Evolutionary conservation across 2,329 filamentous ascomycete species (phyloP).

Genomic region (Ascochyta viciae-villosae): DNA sequence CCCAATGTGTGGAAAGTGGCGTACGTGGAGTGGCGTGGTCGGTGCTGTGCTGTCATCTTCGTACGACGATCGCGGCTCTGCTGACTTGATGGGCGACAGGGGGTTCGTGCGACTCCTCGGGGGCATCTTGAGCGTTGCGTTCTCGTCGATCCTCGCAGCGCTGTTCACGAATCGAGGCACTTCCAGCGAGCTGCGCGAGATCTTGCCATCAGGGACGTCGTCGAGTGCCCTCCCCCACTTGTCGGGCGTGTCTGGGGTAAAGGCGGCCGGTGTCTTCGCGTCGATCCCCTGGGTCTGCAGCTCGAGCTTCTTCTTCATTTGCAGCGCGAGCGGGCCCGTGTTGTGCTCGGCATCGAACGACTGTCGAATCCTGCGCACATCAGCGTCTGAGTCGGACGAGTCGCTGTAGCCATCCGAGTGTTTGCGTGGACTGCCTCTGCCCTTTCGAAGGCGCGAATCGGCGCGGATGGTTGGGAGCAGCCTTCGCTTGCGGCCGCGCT

Average conservation of each 20-base stretch:
- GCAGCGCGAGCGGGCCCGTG: slow-evolving; percentile 55
- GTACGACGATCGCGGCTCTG: slow-evolving; percentile 49
- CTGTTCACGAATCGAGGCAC: slow-evolving; percentile 30
- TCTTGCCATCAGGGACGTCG: slow-evolving; percentile 26
- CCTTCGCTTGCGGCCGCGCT: slow-evolving; percentile 48
- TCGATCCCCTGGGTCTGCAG: slow-evolving; percentile 50
- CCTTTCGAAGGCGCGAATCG: slow-evolving; percentile 37
- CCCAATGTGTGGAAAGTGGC: slow-evolving; percentile 43
- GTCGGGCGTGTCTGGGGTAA: slow-evolving; percentile 53
- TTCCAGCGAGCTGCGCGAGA: slow-evolving; percentile 35
- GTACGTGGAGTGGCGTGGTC: slow-evolving; percentile 44
- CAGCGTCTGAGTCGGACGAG: slow-evolving; percentile 53
- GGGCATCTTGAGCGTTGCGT: slow-evolving; percentile 29
- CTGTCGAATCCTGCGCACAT: slow-evolving; percentile 59
- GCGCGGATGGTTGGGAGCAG: slow-evolving; percentile 42
- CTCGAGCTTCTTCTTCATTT: slow-evolving; percentile 54
- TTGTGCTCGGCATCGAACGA: slow-evolving; percentile 55
- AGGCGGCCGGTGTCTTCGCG: slow-evolving; percentile 44
- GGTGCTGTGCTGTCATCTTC: slow-evolving; percentile 51
- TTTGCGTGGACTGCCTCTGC: slow-evolving; percentile 11
- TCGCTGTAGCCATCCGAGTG: slow-evolving; percentile 38
- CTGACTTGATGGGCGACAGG: slow-evolving; percentile 29
- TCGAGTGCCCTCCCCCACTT: slow-evolving; percentile 45
- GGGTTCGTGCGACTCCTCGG: slow-evolving; percentile 26
- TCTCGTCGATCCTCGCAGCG: slow-evolving; percentile 25